Percentiles rank a stretch among this genome's conserved stretches.
phyloP scores from a whole-genome alignment of 2,329 filamentous ascomycete species.

The Chaetomiaceae sp. region DNA sequence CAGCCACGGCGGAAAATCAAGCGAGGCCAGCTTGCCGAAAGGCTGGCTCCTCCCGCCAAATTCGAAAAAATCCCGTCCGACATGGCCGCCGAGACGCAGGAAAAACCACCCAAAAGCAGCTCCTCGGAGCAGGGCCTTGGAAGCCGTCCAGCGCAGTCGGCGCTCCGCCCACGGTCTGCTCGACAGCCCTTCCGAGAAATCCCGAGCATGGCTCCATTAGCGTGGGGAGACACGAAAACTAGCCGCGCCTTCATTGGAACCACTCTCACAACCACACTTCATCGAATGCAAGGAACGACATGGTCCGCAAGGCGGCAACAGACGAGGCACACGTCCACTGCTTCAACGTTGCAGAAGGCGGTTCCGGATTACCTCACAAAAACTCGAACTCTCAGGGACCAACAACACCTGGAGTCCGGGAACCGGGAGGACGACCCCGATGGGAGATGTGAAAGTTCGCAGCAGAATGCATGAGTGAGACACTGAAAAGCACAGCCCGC shows the following conservation, averaged over 20 bases:
- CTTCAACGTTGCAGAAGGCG: constrained; percentile 12
- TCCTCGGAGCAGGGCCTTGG: neutral
- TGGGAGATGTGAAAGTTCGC: neutral
- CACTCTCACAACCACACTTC: neutral
- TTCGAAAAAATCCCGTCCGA: neutral
- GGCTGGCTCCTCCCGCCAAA: neutral
- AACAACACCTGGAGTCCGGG: too few species aligned
- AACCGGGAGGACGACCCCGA: neutral
- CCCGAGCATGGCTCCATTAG: constrained; percentile 21
- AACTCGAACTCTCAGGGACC: constrained; percentile 18
- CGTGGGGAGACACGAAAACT: constrained; percentile 22
- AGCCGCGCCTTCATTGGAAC: constrained; percentile 8
- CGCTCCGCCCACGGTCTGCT: neutral
- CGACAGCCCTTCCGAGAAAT: constrained; percentile 18
- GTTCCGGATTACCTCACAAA: constrained; percentile 29
- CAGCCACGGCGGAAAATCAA: constrained; percentile 9
- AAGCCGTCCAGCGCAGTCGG: neutral
- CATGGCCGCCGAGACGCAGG: neutral
- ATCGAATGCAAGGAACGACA: neutral
- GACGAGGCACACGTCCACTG: constrained; percentile 9
- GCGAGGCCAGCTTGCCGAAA: neutral
- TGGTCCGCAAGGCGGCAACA: neutral
- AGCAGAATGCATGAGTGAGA: neutral
- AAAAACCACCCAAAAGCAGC: neutral
- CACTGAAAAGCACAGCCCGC: neutral